Conservation (phyloP, 2,329 filamentous ascomycete genomes). For the Paraphaeosphaeria sporulosa region DNA sequence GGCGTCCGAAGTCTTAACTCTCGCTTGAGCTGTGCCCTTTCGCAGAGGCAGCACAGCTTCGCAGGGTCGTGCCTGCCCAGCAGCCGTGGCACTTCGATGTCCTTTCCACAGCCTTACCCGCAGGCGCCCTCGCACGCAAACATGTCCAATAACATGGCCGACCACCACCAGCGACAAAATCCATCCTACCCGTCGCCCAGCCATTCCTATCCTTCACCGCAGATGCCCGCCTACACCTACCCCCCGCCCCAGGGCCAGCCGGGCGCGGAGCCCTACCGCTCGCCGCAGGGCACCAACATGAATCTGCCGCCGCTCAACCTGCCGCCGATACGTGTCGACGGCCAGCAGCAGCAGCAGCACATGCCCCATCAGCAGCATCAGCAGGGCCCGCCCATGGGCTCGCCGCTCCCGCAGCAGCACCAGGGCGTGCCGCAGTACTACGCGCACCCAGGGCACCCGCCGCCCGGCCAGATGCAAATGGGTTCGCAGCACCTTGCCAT, state of each 20-base stretch:
- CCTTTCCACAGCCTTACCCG: slow-evolving; percentile 39
- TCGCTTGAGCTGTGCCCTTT: slow-evolving; percentile 16
- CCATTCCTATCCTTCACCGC: slow-evolving; percentile 60
- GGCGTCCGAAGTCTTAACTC: slow-evolving; percentile 17
- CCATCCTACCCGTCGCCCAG: slow-evolving; percentile 54
- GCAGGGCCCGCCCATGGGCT: slow-evolving; percentile 56
- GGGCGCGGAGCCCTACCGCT: slow-evolving; percentile 55
- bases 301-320: slow-evolving; percentile 57
- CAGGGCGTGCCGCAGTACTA: slow-evolving; percentile 62
- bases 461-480: slow-evolving; percentile 59
- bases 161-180: slow-evolving; percentile 42
- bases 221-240: slow-evolving; percentile 59
- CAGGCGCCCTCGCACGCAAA: slow-evolving; percentile 44
- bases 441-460: slow-evolving; percentile 49
- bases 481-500: slow-evolving; percentile 57
- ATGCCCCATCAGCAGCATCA: slow-evolving; percentile 35
- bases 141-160: slow-evolving; percentile 41
- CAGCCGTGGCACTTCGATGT: slow-evolving; percentile 35
- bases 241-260: slow-evolving; percentile 51
- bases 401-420: slow-evolving; percentile 62
- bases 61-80: slow-evolving; percentile 27
- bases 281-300: slow-evolving; percentile 54
- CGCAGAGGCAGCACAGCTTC: slow-evolving; percentile 25
- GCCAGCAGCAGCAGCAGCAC: slow-evolving; percentile 39
- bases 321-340: slow-evolving; percentile 60